phyloP scores from a whole-genome alignment of 2,329 filamentous ascomycete genomes.

The Drechslera avenae region DNA sequence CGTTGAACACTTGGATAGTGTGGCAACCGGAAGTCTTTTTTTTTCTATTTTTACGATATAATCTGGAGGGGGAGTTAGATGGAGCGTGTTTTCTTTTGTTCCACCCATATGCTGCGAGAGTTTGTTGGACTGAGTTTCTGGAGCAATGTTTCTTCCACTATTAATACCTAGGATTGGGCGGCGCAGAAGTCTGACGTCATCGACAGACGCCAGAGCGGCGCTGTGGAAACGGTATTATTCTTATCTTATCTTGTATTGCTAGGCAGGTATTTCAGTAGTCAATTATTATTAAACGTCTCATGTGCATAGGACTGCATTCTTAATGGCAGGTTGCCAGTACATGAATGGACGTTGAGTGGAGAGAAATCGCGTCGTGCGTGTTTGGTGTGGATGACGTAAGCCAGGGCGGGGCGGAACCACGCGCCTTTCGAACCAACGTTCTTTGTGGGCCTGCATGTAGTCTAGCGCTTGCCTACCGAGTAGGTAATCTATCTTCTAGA shows the following conservation, averaged over 20 bases:
- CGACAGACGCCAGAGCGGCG: neutral
- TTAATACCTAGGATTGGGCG: neutral
- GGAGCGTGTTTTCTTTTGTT: neutral
- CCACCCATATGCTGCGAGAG: too few relatives aligned
- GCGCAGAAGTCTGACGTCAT: neutral
- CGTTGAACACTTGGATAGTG: neutral
- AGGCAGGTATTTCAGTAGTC: neutral
- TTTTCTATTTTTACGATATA: neutral
- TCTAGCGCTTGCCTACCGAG: too few relatives aligned
- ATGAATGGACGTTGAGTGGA: too few relatives aligned
- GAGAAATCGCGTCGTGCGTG: neutral
- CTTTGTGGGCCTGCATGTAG: too few relatives aligned
- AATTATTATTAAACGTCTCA: neutral
- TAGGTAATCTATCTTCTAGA: too few relatives aligned
- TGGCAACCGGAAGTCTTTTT: neutral
- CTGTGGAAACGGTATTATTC: constrained; percentile 3
- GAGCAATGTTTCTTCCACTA: too few relatives aligned
- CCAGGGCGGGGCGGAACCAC: neutral
- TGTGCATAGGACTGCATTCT: too few relatives aligned
- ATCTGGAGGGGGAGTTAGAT: neutral
- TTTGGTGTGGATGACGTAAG: neutral
- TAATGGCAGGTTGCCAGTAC: neutral
- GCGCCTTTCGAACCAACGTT: too few relatives aligned
- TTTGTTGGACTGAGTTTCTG: too few relatives aligned
- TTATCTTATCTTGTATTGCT: constrained; percentile 1